A percentile compares a stretch with the other conserved stretches of the same genome.
Evolutionary conservation across 768 basidiomycete species (phyloP).

Genomic region (Sarcodon aspratus): DNA sequence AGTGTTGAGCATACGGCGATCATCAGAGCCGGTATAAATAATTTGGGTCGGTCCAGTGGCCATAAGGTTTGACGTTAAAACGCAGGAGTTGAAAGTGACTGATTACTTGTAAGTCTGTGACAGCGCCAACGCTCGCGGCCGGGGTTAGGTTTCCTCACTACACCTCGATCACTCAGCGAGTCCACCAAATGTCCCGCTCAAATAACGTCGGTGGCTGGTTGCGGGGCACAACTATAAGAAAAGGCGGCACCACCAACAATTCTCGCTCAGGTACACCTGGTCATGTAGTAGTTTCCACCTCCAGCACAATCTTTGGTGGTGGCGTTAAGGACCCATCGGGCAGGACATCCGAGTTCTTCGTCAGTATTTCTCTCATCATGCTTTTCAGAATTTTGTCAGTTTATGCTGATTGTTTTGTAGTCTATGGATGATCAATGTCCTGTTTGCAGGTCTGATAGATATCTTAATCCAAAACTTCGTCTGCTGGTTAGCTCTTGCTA

Average conservation of each 20-base stretch:
- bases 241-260: slow-evolving; percentile 31
- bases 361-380: slow-evolving; percentile 25
- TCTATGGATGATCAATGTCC: slow-evolving; percentile 94
- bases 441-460: slow-evolving; percentile 93
- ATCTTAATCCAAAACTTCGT: slow-evolving; percentile 88
- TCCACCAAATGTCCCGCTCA: not conserved
- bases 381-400: not conserved
- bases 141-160: no score
- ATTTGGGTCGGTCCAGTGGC: no score
- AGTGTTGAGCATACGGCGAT: no score
- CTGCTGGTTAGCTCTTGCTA: slow-evolving; percentile 94
- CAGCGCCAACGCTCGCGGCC: no score
- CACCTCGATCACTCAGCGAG: no score
- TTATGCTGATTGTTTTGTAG: slow-evolving; percentile 21
- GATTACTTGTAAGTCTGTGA: no score
- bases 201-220: slow-evolving; percentile 33
- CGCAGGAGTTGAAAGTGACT: no score
- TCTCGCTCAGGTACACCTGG: slow-evolving; percentile 51
- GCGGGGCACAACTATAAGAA: slow-evolving; percentile 66
- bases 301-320: slow-evolving; percentile 65
- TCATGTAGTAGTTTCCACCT: slow-evolving; percentile 60
- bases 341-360: slow-evolving; percentile 71
- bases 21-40: no score
- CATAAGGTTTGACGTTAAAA: no score
- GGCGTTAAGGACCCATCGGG: slow-evolving; percentile 84